Conservation (phyloP, 768 basidiomycete species). For the Xerocomellus chrysenteron region DNA sequence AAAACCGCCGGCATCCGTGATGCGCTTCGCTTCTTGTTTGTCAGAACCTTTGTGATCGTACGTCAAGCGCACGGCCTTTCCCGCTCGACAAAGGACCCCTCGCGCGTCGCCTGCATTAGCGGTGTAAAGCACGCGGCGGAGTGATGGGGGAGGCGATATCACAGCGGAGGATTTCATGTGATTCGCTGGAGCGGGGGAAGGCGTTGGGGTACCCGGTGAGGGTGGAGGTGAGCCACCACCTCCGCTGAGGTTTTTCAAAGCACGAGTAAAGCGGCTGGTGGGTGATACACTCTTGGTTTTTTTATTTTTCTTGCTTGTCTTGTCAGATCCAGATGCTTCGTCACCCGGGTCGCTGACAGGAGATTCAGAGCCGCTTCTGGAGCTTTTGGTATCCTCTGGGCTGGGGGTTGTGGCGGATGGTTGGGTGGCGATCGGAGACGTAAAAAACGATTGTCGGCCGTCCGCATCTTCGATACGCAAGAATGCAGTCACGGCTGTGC, state of each 20-base stretch:
- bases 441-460: conserved; percentile 69
- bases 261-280: conserved; percentile 54
- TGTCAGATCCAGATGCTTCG: conserved; percentile 31
- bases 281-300: conserved; percentile 41
- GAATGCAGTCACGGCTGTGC: conserved; percentile 95
- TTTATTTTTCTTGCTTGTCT: conserved; percentile 40
- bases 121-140: conserved; percentile 83
- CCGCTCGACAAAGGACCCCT: conserved; percentile 87
- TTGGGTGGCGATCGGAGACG: conserved; percentile 25
- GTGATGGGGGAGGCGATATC: conserved; percentile 45
- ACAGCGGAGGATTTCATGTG: conserved; percentile 29
- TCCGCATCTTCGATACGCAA: conserved; percentile 84
- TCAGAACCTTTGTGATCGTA: conserved; percentile 99
- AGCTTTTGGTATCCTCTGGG: conserved; percentile 30
- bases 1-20: conserved; percentile 96
- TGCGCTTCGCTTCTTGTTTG: conserved; percentile 95
- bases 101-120: conserved; percentile 98
- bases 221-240: conserved; percentile 20
- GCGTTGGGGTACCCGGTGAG: conserved; percentile 7
- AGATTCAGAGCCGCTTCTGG: conserved; percentile 40
- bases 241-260: conserved; percentile 51
- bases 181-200: conserved; percentile 26
- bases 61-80: conserved; percentile 88
- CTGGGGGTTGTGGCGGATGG: conserved; percentile 34
- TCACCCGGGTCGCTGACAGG: conserved; percentile 45